Evolutionary conservation across 805 yeast species (phyloP).

Genomic region (Metschnikowia colocasiae): DNA sequence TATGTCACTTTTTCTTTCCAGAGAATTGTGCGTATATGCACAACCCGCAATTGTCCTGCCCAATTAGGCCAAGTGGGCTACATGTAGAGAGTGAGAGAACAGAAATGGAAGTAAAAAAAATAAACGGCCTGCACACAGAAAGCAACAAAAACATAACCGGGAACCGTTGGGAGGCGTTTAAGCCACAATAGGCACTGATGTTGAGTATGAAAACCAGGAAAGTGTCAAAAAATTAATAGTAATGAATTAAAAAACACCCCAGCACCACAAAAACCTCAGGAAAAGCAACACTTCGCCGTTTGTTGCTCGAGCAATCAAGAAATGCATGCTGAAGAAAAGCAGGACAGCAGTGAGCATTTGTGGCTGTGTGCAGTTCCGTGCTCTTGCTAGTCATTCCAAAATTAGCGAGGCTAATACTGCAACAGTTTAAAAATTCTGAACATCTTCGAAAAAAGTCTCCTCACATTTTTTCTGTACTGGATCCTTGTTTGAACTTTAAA

Average conservation of each 20-base stretch:
- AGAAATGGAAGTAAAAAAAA: slow-evolving; percentile 8
- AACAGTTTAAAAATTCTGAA: slow-evolving; percentile 8
- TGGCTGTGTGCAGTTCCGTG: slow-evolving; percentile 9
- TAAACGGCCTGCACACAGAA: slow-evolving; percentile 11
- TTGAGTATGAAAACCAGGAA: background rate
- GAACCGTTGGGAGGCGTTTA: background rate
- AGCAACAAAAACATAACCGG: slow-evolving; percentile 1
- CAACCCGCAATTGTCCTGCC: slow-evolving; percentile 6
- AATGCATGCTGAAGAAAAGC: slow-evolving; percentile 8
- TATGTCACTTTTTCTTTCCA: slow-evolving; percentile 3
- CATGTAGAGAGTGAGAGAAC: slow-evolving; percentile 9
- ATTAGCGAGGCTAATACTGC: slow-evolving; percentile 10
- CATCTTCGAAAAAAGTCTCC: slow-evolving; percentile 26
- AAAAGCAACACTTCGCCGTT: slow-evolving; percentile 1
- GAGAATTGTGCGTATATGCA: background rate
- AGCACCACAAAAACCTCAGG: background rate
- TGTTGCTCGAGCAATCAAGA: slow-evolving; percentile 11
- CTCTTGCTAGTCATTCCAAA: slow-evolving; percentile 18
- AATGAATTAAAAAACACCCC: too few relatives aligned
- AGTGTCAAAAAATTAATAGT: too few relatives aligned
- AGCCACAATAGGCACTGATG: background rate
- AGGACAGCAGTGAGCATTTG: slow-evolving; percentile 11
- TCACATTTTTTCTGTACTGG: slow-evolving; percentile 30
- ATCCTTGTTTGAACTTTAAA: slow-evolving; percentile 38
- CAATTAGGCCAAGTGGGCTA: slow-evolving; percentile 10